These are phyloP conservation scores for Gracilaria domingensis DNA, from an alignment of 23 red algal species.

Conservation along the genomic window DNA sequence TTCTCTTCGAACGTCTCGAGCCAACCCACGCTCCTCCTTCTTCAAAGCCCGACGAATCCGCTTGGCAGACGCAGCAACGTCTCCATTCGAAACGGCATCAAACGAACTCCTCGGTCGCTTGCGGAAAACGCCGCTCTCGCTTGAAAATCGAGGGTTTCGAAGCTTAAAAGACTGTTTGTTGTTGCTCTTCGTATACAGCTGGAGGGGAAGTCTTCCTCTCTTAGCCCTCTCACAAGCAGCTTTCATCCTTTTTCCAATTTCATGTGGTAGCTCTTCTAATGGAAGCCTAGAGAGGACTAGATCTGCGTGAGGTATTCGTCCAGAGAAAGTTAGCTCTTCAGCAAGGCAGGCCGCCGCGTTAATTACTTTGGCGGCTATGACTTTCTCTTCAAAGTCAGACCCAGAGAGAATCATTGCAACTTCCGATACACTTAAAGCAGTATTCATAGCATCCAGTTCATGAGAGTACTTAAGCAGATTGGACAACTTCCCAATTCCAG, in stretches of 20 bases:
- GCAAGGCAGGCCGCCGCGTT: constrained; percentile 7
- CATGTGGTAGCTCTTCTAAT: not conserved
- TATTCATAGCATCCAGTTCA: not conserved
- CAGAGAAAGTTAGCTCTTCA: constrained; percentile 22
- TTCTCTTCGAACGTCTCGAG: constrained; percentile 51
- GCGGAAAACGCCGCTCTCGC: constrained; percentile 57
- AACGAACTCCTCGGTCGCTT: constrained; percentile 25
- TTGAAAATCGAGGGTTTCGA: constrained; percentile 51
- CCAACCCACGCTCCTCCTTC: constrained; percentile 56
- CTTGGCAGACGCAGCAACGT: constrained; percentile 37
- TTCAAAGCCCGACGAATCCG: constrained; percentile 52
- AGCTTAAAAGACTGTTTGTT: constrained; percentile 8
- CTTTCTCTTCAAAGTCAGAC: not conserved
- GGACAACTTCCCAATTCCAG: not conserved
- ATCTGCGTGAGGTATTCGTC: constrained; percentile 52
- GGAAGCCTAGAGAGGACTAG: constrained; percentile 11
- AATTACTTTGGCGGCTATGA: not conserved
- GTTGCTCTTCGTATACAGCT: constrained; percentile 30
- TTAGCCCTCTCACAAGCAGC: not conserved
- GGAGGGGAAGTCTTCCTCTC: constrained; percentile 24
- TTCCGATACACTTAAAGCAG: constrained; percentile 22
- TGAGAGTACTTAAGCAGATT: not conserved
- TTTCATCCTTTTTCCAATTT: constrained; percentile 7
- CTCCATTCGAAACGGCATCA: constrained; percentile 14
- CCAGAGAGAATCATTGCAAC: not conserved